phyloP scores from a whole-genome alignment of 805 yeast genomes.

The Ogataea angusta region DNA sequence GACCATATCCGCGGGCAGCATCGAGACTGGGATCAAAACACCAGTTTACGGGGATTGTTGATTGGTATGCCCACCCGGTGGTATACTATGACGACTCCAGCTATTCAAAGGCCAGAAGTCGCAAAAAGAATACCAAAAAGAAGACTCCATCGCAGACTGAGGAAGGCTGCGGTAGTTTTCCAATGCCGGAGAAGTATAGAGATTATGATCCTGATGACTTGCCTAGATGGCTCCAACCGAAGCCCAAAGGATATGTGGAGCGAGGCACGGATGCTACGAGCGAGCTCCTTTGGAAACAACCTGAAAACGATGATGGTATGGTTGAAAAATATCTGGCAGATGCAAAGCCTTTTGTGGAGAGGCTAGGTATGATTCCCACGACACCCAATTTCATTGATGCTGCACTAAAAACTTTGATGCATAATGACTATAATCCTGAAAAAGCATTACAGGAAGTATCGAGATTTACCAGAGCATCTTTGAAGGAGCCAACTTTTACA shows the following conservation, averaged over 20 bases:
- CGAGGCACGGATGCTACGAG: slow-evolving; percentile 73
- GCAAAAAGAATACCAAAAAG: slow-evolving; percentile 25
- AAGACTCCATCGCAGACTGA: slow-evolving; percentile 23
- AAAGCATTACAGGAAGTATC: slow-evolving; percentile 46
- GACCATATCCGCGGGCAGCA: slow-evolving; percentile 78
- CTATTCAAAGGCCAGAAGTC: slow-evolving; percentile 16
- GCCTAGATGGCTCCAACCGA: slow-evolving; percentile 75
- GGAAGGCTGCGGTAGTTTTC: slow-evolving; percentile 20
- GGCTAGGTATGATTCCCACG: slow-evolving; percentile 50
- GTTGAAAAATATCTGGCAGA: slow-evolving; percentile 50
- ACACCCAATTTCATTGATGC: slow-evolving; percentile 85
- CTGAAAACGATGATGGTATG: slow-evolving; percentile 22
- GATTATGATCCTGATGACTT: slow-evolving; percentile 42
- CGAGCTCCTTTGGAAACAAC: slow-evolving; percentile 64
- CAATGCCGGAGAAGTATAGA: slow-evolving; percentile 45
- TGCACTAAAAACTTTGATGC: slow-evolving; percentile 53
- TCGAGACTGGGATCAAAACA: slow-evolving; percentile 72
- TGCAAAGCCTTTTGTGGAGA: slow-evolving; percentile 56
- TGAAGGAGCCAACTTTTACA: slow-evolving; percentile 77
- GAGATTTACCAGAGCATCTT: slow-evolving; percentile 49
- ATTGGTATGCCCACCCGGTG: slow-evolving; percentile 62
- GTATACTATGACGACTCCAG: slow-evolving; percentile 51
- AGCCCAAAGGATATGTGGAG: slow-evolving; percentile 79
- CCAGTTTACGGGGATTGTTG: slow-evolving; percentile 65
- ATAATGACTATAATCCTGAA: slow-evolving; percentile 46